Conservation (phyloP, 371 early-diverging fungal genomes). For the Nematocida minor region DNA sequence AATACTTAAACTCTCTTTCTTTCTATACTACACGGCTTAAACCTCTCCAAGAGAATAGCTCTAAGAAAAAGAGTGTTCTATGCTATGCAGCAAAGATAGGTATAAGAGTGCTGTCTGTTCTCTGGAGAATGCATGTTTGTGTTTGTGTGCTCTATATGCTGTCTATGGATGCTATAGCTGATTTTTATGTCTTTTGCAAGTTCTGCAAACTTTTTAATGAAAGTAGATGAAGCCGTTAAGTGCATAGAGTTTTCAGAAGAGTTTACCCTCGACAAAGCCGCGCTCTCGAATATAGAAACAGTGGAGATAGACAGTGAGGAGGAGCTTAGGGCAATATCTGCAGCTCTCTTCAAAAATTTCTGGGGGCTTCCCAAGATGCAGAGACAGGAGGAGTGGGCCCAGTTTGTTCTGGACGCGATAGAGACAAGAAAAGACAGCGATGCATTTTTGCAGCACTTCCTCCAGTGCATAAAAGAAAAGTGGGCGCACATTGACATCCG, state of each 20-base stretch:
- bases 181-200: background rate
- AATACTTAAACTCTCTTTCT: background rate
- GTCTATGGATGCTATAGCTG: background rate
- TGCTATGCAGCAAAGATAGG: too few relatives aligned
- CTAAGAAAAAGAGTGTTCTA: too few relatives aligned
- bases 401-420: background rate
- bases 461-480: background rate
- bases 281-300: background rate
- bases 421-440: constrained; percentile 8
- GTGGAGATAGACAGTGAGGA: background rate
- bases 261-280: constrained; percentile 11
- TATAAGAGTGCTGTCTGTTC: too few relatives aligned
- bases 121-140: too few relatives aligned
- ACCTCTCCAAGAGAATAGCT: too few relatives aligned
- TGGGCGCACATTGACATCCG: constrained; percentile 22
- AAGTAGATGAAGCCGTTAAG: constrained; percentile 13
- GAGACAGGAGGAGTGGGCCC: constrained; percentile 27
- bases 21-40: too few relatives aligned
- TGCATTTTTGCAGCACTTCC: background rate
- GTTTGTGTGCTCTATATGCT: background rate
- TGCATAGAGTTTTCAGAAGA: constrained; percentile 19
- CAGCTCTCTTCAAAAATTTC: constrained; percentile 1
- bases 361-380: constrained; percentile 41
- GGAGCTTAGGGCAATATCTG: background rate
- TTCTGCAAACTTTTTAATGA: constrained; percentile 32